Percentiles rank a stretch among this genome's conserved stretches.
phyloP scores from a whole-genome alignment of 805 yeast genomes.

The Yarrowia divulgata region DNA sequence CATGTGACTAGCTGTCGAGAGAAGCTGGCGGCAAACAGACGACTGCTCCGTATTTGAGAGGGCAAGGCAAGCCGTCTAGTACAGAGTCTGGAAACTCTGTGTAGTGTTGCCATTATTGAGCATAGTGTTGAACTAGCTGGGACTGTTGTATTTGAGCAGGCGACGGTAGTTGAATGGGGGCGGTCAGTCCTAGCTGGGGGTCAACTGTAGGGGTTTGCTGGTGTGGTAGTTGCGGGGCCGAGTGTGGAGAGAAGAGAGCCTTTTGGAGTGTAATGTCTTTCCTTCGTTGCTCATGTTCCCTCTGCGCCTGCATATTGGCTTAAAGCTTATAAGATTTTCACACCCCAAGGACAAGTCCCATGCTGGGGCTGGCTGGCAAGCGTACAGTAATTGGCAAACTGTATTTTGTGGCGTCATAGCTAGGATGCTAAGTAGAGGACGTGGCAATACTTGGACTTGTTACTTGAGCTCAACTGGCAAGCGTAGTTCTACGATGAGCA shows the following conservation, averaged over 20 bases:
- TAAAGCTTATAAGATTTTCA: constrained; percentile 34
- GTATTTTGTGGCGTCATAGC: not conserved
- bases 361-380: constrained; percentile 27
- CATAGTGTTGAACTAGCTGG: constrained; percentile 39
- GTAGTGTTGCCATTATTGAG: constrained; percentile 39
- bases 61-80: constrained; percentile 33
- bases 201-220: too few relatives aligned
- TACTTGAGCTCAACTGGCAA: too few relatives aligned
- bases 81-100: constrained; percentile 38
- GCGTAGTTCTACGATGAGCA: too few relatives aligned
- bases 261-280: constrained; percentile 16
- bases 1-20: not conserved
- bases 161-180: constrained; percentile 14
- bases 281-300: constrained; percentile 38
- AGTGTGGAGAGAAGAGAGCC: constrained; percentile 2
- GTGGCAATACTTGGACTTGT: too few relatives aligned
- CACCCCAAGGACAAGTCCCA: not conserved
- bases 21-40: too few relatives aligned
- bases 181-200: not conserved
- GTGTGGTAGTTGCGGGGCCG: too few relatives aligned
- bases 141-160: constrained; percentile 22
- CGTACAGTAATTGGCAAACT: constrained; percentile 1
- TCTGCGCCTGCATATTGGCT: constrained; percentile 38
- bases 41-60: constrained; percentile 7
- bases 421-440: not conserved